Evolutionary conservation across 768 basidiomycete genomes (phyloP).

Genomic region (Cystobasidium ongulense): DNA sequence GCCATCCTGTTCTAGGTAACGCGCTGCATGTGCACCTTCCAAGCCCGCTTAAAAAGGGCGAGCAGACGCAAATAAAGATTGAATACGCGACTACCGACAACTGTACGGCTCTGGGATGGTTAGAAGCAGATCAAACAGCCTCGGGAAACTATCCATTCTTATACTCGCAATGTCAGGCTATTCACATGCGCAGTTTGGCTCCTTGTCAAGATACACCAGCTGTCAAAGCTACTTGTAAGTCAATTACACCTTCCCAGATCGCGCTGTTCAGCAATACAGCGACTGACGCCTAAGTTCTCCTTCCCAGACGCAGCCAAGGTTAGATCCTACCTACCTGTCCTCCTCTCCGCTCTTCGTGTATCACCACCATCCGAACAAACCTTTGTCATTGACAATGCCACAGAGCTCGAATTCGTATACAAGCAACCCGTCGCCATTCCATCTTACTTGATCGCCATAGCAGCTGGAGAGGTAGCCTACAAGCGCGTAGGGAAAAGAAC

Average conservation of each 20-base stretch:
- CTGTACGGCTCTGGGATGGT: conserved; percentile 77
- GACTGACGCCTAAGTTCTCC: background rate
- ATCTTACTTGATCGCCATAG: conserved; percentile 85
- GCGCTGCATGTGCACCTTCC: conserved; percentile 60
- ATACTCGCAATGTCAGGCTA: conserved; percentile 84
- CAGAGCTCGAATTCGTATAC: conserved; percentile 28
- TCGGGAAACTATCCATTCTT: conserved; percentile 24
- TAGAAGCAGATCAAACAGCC: conserved; percentile 59
- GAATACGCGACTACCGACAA: conserved; percentile 64
- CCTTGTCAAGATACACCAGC: conserved; percentile 72
- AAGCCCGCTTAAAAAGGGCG: conserved; percentile 47
- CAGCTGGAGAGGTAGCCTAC: conserved; percentile 71
- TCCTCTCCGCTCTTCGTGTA: conserved; percentile 72
- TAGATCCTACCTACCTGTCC: conserved; percentile 67
- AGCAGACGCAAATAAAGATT: conserved; percentile 51
- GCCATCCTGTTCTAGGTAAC: conserved; percentile 67
- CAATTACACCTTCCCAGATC: background rate
- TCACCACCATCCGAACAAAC: conserved; percentile 51
- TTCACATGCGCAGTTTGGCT: conserved; percentile 68
- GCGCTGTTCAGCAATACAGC: background rate
- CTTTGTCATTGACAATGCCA: conserved; percentile 22
- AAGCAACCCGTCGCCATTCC: conserved; percentile 72
- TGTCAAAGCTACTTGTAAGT: conserved; percentile 68
- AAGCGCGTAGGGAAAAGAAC: conserved; percentile 61
- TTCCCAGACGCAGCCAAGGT: conserved; percentile 59